These are phyloP conservation scores for Flaveria brownii DNA, from an alignment of 129 eudicot species.

Conservation along the genomic window DNA sequence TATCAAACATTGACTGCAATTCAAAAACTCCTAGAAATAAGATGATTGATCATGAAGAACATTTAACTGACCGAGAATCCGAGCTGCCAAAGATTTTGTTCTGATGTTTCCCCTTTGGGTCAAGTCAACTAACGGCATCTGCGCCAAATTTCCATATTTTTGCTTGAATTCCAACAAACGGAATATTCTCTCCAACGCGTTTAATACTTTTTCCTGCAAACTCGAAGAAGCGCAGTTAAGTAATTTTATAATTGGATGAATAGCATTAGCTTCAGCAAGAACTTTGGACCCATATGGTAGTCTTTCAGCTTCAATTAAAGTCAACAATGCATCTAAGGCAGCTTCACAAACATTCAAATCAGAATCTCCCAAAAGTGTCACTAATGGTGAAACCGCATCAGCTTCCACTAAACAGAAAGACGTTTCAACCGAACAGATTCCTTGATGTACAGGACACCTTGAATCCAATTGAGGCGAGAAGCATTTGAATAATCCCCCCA, in stretches of 20 bases:
- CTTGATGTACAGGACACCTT: conserved; percentile 57
- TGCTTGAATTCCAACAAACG: conserved; percentile 49
- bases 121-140: conserved; percentile 68
- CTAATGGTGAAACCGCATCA: conserved; percentile 52
- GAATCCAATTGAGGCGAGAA: conserved; percentile 49
- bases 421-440: conserved; percentile 51
- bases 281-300: conserved; percentile 53
- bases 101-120: conserved; percentile 56
- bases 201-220: conserved; percentile 65
- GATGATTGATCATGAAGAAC: conserved; percentile 75
- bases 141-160: conserved; percentile 51
- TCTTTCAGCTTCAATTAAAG: conserved; percentile 48
- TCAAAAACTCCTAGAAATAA: conserved; percentile 42
- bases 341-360: conserved; percentile 53
- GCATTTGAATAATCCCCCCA: conserved; percentile 51
- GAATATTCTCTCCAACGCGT: conserved; percentile 50
- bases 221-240: conserved; percentile 40
- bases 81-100: conserved; percentile 60
- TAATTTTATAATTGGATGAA: conserved; percentile 47
- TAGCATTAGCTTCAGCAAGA: conserved; percentile 56
- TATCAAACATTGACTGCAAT: conserved; percentile 1
- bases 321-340: conserved; percentile 62
- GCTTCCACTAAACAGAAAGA: conserved; percentile 63
- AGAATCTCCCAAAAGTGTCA: conserved; percentile 48
- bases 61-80: conserved; percentile 58